Evolutionary conservation across 2,329 filamentous ascomycete species (phyloP).

Genomic region (Penicillium olsonii): DNA sequence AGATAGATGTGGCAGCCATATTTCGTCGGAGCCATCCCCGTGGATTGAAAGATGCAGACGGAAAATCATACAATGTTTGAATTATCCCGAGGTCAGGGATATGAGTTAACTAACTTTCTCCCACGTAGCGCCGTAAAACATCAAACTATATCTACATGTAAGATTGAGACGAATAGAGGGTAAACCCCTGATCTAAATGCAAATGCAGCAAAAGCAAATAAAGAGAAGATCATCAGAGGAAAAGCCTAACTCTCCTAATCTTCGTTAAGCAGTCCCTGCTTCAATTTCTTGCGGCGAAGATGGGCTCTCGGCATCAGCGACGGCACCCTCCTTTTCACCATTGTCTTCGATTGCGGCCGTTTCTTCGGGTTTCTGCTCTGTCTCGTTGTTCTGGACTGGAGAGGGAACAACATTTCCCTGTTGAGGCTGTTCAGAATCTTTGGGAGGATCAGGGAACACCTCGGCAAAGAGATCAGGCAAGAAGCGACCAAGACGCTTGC

Average conservation of each 20-base stretch:
- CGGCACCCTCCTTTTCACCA: constrained; percentile 3
- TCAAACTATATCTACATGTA: constrained; percentile 23
- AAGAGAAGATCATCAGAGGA: too few species aligned
- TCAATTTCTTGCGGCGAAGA: constrained; percentile 2
- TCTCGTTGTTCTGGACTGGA: constrained; percentile 16
- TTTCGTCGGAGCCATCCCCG: too few species aligned
- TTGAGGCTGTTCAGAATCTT: constrained; percentile 22
- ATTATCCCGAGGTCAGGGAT: constrained; percentile 1
- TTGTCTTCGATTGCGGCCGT: not conserved
- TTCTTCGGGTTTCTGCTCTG: constrained; percentile 16
- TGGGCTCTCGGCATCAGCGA: not conserved
- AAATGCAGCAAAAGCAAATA: constrained; percentile 12
- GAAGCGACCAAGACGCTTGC: constrained; percentile 61
- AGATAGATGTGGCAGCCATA: too few species aligned
- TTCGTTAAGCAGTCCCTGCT: constrained; percentile 5
- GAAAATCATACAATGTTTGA: not conserved
- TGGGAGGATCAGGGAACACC: constrained; percentile 52
- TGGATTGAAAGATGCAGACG: too few species aligned
- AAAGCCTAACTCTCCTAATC: too few species aligned
- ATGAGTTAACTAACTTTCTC: not conserved
- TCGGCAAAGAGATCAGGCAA: constrained; percentile 61
- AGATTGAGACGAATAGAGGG: not conserved
- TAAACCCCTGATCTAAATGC: constrained; percentile 19
- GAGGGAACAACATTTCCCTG: constrained; percentile 21
- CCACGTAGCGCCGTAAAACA: constrained; percentile 6